Percentiles rank a stretch among this genome's conserved stretches.
phyloP scores from a whole-genome alignment of 2,329 filamentous ascomycete species.

The Teratosphaeria gauchensis region DNA sequence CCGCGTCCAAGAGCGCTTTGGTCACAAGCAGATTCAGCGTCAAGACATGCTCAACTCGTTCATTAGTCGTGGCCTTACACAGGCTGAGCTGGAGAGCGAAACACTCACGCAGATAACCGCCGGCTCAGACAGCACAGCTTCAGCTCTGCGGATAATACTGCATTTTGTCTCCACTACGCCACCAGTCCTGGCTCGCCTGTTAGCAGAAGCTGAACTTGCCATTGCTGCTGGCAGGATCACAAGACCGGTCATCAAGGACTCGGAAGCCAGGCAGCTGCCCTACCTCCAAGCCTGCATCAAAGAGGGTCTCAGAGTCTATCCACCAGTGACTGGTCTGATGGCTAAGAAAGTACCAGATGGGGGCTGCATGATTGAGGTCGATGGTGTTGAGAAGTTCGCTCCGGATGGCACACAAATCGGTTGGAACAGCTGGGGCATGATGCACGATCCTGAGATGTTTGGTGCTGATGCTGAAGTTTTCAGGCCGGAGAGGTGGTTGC shows the following conservation, averaged over 20 bases:
- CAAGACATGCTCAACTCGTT: conserved; percentile 48
- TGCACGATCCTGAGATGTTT: conserved; percentile 27
- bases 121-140: conserved; percentile 50
- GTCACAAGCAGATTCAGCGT: conserved; percentile 32
- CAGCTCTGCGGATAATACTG: conserved; percentile 43
- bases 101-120: conserved; percentile 41
- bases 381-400: conserved; percentile 27
- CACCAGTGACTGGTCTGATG: conserved; percentile 31
- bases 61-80: conserved; percentile 35
- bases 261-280: conserved; percentile 31
- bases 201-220: conserved; percentile 36
- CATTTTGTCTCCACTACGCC: conserved; percentile 45
- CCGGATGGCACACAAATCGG: conserved; percentile 30
- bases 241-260: conserved; percentile 41
- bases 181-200: conserved; percentile 36
- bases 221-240: conserved; percentile 30
- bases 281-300: conserved; percentile 40
- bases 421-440: conserved; percentile 31
- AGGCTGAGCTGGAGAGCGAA: conserved; percentile 35
- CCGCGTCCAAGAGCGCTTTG: conserved; percentile 39
- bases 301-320: conserved; percentile 38
- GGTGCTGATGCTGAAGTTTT: conserved; percentile 29
- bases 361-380: conserved; percentile 25
- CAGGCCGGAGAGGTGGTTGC: conserved; percentile 30
- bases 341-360: conserved; percentile 27